These are phyloP conservation scores for Fusarium tuaranense DNA, from an alignment of 2,329 filamentous ascomycete species.

Conservation along the genomic window DNA sequence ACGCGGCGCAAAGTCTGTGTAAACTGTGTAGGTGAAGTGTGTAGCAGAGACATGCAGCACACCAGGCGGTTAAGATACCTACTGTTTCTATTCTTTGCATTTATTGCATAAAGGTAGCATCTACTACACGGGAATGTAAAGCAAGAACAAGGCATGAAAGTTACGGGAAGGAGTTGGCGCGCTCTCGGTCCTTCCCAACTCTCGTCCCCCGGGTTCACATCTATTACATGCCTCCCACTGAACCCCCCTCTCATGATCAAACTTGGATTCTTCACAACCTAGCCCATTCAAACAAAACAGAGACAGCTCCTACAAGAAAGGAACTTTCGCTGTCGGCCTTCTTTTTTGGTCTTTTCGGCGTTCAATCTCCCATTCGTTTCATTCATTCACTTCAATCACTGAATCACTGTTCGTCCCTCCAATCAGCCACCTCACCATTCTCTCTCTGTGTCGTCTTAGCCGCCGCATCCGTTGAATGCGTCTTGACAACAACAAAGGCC, in stretches of 20 bases:
- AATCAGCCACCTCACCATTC: neutral
- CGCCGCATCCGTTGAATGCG: constrained; percentile 22
- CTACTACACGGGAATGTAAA: neutral
- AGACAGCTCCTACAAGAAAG: neutral
- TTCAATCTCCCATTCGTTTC: constrained; percentile 3
- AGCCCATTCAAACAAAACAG: neutral
- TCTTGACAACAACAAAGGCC: constrained; percentile 13
- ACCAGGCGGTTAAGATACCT: neutral
- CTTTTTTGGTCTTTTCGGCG: constrained; percentile 16
- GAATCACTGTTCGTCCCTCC: neutral
- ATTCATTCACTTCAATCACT: constrained; percentile 5
- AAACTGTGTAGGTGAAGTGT: neutral
- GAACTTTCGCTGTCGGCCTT: neutral
- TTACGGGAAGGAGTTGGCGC: neutral
- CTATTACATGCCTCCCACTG: neutral
- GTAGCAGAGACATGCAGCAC: neutral
- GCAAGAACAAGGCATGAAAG: neutral
- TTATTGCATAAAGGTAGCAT: neutral
- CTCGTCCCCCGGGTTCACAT: neutral
- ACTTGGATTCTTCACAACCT: constrained; percentile 7
- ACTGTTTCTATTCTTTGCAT: neutral
- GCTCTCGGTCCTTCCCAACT: constrained; percentile 1
- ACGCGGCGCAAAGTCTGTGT: neutral
- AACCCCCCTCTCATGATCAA: constrained; percentile 5
- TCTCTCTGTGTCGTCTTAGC: constrained; percentile 21